Evolutionary conservation across 768 basidiomycete genomes (phyloP).

Genomic region (Sporobolomyces phaffii): DNA sequence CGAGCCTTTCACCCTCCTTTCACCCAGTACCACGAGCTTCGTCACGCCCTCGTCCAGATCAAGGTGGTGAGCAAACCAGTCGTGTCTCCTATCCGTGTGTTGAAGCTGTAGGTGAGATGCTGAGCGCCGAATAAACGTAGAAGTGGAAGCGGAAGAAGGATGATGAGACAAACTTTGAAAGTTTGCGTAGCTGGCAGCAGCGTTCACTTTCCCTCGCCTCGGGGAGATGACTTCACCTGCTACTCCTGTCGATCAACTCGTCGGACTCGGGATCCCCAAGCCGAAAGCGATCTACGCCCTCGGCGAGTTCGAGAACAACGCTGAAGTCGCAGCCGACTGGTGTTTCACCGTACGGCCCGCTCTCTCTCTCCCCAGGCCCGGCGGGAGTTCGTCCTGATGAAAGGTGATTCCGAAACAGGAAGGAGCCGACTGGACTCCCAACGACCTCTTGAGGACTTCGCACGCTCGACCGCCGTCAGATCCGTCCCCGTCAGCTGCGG

Average conservation of each 20-base stretch:
- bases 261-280: conserved; percentile 14
- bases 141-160: no score
- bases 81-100: no score
- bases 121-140: no score
- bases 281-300: conserved; percentile 16
- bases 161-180: not conserved
- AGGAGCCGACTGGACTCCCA: conserved; percentile 27
- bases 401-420: conserved; percentile 4
- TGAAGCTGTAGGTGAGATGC: no score
- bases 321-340: conserved; percentile 32
- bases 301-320: conserved; percentile 11
- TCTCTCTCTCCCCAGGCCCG: not conserved
- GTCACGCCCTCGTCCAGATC: no score
- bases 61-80: no score
- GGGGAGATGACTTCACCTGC: not conserved
- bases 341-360: conserved; percentile 10
- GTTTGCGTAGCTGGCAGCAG: not conserved
- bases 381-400: no score
- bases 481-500: not conserved
- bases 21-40: no score
- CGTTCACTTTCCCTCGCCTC: not conserved
- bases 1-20: no score
- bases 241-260: not conserved
- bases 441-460: not conserved
- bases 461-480: not conserved